Base-by-base conservation (phyloP, 2,329 filamentous ascomycete species). In the Ceratocystiopsis minuta region DNA sequence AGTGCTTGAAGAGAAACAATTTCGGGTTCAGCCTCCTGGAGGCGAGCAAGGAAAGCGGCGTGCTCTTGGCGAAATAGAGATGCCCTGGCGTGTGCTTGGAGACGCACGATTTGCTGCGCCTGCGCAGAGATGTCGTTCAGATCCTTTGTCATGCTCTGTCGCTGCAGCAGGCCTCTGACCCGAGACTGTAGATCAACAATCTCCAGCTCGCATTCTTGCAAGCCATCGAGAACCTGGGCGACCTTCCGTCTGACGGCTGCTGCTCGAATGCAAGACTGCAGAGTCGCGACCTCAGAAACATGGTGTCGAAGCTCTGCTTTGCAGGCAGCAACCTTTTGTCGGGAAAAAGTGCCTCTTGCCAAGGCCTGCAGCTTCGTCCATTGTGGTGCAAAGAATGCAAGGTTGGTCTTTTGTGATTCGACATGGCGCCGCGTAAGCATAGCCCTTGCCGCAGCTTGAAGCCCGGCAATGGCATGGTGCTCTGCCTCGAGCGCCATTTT, bases 1-100 rank as follows among this genome's bases (percentile, higher is more conserved):
- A 87, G 62, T 24, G 76, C 75, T 58, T 98, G 90, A 3, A 95
- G 65, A 31, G 75, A 63, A 18, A 75, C 61, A 34, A 87, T 72
- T 46, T 77, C 71, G 0, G 74, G 65, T 34, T 79, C 74, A 50
- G 83, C 73, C 2, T 75, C 73, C 40, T 76, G 64, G 20, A 96
- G 71, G 36, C 81, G 70, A 15, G 78, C 72, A 14, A 93, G 67
- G 37, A 88, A 66, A 3, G 67, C 64, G 38, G 63, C 60, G 33
- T 80, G 71, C 37, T 70, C 58, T 46, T 76, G 65, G 43, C 84
- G 72, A 50, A 68, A 68, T 15, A 78, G 56, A 50, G 65, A 73
- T n/a, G 78, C 83, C 48, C 82, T 70, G 20, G 72, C 69, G 37
- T 69, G 64, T 16, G 75, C 71, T 56, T 93, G 84, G 1, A 92